Base-by-base conservation (phyloP, 2,329 filamentous ascomycete species). In the Didymosphaeria variabile region DNA sequence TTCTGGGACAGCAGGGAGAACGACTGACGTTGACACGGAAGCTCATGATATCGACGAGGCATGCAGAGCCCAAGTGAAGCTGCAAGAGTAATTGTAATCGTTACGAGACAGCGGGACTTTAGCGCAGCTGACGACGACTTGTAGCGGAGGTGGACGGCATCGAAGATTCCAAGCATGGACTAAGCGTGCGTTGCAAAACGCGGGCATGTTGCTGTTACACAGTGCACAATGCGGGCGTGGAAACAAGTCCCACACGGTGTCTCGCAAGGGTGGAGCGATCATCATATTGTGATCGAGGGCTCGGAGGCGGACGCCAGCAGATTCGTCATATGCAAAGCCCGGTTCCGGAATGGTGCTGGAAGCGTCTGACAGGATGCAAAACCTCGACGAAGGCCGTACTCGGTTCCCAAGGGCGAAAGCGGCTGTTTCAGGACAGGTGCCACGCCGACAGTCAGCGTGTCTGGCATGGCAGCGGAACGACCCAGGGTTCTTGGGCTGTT, bases 91-190 rank as follows among this genome's bases (percentile, higher is more conserved):
- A 40, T n/a, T 49, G 54, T 49, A 26, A 42, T 57, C 2, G 31
- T 40, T 32, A 34, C 55, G 55, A 57, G 38, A 45, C 31, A 26
- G 55, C 45, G 23, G 45, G 23, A 36, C 36, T 44, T 45, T 57
- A 51, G 55, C 34, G 55, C 55, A 50, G 55, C 55, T 51, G 55
- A 57, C 55, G 55, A 57, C 55, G 55, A 49, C 47, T 50, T 42
- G 45, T 57, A 57, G 46, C 34, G 45, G 45, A 50, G 45, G 45
- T 23, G 32, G 45, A 45, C 29, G 51, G 32, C 40, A 40, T 47
- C 19, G 29, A 21, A 50, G 31, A 17, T 26, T 5, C 7, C 13
- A 50, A n/a, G 55, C 38, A 57, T 42, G n/a, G 17, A 40, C 34
- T 38, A 21, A 32, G 19, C 55, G 9, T 50, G 9, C 31, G 55